phyloP scores from a whole-genome alignment of 208 protist species.

The Angomonas ambiguus region DNA sequence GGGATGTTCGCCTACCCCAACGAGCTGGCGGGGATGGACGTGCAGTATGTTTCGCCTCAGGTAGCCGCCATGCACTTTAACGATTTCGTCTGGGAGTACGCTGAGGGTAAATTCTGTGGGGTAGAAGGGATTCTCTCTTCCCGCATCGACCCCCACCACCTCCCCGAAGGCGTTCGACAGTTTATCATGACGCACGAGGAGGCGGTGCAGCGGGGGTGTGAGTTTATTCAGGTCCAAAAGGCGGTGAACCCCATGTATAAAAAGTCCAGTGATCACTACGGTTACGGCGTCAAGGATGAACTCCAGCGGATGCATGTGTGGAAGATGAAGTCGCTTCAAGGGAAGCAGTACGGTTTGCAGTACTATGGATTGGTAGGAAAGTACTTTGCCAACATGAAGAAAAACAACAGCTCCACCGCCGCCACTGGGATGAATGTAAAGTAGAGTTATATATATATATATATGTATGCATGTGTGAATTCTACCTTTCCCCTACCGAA shows the following conservation, averaged over 20 bases:
- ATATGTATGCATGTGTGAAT: background rate
- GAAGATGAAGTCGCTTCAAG: slow-evolving; percentile 56
- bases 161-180: slow-evolving; percentile 52
- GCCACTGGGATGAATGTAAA: slow-evolving; percentile 74
- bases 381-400: slow-evolving; percentile 46
- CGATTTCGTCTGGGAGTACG: slow-evolving; percentile 85
- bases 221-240: slow-evolving; percentile 26
- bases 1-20: slow-evolving; percentile 79
- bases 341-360: slow-evolving; percentile 68
- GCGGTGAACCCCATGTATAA: slow-evolving; percentile 78
- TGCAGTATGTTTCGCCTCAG: slow-evolving; percentile 50
- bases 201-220: slow-evolving; percentile 19
- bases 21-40: slow-evolving; percentile 56
- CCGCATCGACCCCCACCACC: slow-evolving; percentile 45
- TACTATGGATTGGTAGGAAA: slow-evolving; percentile 68
- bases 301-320: slow-evolving; percentile 55
- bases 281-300: slow-evolving; percentile 51
- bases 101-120: slow-evolving; percentile 52
- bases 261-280: slow-evolving; percentile 64
- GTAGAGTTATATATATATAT: background rate
- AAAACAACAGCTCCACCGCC: slow-evolving; percentile 27
- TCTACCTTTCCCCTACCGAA: background rate
- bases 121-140: slow-evolving; percentile 66
- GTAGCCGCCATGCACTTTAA: slow-evolving; percentile 67
- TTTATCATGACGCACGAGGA: slow-evolving; percentile 50